Conservation (phyloP, 495 filamentous ascomycete species). For the Letharia columbiana region DNA sequence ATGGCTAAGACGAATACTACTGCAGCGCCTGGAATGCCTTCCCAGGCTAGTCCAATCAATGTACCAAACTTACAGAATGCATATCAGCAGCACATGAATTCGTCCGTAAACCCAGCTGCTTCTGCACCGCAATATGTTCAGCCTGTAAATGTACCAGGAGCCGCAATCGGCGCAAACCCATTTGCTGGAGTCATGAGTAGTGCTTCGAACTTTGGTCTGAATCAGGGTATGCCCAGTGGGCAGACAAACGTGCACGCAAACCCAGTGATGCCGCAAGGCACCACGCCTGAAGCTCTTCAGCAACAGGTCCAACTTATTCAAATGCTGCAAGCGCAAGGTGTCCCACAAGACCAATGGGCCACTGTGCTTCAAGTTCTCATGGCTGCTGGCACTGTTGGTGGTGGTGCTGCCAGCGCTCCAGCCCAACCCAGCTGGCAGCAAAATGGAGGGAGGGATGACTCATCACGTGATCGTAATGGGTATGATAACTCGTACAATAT, state of each 20-base stretch:
- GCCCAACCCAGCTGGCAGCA: conserved; percentile 24
- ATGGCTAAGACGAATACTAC: conserved; percentile 77
- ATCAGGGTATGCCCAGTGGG: conserved; percentile 19
- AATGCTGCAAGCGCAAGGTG: conserved; percentile 48
- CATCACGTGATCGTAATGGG: conserved; percentile 55
- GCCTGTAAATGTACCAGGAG: conserved; percentile 55
- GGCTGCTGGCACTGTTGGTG: conserved; percentile 24
- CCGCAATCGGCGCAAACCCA: conserved; percentile 42
- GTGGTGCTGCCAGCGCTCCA: conserved; percentile 29
- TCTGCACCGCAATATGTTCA: conserved; percentile 37
- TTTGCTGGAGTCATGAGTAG: conserved; percentile 37
- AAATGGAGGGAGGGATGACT: conserved; percentile 33
- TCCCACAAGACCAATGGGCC: conserved; percentile 54
- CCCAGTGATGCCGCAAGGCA: conserved; percentile 32
- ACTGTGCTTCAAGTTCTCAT: conserved; percentile 44
- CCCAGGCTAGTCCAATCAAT: conserved; percentile 46
- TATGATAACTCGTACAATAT: conserved; percentile 42
- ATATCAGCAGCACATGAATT: conserved; percentile 35
- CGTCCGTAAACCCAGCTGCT: conserved; percentile 40
- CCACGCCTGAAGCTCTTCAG: conserved; percentile 36
- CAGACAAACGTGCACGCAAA: conserved; percentile 23
- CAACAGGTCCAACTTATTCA: conserved; percentile 59
- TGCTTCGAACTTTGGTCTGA: conserved; percentile 28
- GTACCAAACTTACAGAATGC: conserved; percentile 45
- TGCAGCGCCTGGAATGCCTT: conserved; percentile 41